phyloP scores from a whole-genome alignment of 257 asterid species.

The Gentiana straminea region DNA sequence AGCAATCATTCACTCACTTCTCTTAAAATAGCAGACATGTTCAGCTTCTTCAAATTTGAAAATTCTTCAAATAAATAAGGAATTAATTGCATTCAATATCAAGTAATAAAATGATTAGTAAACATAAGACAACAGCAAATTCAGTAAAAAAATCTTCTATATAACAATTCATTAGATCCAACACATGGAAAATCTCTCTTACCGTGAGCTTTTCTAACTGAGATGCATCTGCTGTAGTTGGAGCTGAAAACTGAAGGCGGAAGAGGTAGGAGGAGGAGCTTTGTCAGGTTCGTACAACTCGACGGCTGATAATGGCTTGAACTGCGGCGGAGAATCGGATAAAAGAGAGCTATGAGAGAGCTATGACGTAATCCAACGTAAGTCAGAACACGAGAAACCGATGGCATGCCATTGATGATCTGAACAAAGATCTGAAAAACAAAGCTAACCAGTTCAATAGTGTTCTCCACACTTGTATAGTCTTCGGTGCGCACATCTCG shows the following conservation, averaged over 20 bases:
- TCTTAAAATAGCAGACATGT: no score
- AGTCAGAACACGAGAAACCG: constrained; percentile 57
- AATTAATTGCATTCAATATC: no score
- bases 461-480: constrained; percentile 74
- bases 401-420: constrained; percentile 86
- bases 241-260: constrained; percentile 12
- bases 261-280: constrained; percentile 22
- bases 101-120: no score
- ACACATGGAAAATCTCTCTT: background rate
- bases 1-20: no score
- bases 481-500: constrained; percentile 76
- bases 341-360: no score
- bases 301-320: constrained; percentile 66
- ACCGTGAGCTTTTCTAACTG: constrained; percentile 27
- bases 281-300: constrained; percentile 48
- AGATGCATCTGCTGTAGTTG: constrained; percentile 5
- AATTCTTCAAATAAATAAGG: no score
- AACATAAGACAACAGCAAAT: no score
- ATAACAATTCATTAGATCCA: no score
- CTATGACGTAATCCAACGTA: constrained; percentile 49
- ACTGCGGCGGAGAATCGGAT: constrained; percentile 33
- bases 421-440: constrained; percentile 87
- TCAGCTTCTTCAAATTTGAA: no score
- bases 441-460: constrained; percentile 76
- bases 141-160: no score